phyloP scores from a whole-genome alignment of 805 yeast species.

The Hemisphaericaspora nanyangensis region DNA sequence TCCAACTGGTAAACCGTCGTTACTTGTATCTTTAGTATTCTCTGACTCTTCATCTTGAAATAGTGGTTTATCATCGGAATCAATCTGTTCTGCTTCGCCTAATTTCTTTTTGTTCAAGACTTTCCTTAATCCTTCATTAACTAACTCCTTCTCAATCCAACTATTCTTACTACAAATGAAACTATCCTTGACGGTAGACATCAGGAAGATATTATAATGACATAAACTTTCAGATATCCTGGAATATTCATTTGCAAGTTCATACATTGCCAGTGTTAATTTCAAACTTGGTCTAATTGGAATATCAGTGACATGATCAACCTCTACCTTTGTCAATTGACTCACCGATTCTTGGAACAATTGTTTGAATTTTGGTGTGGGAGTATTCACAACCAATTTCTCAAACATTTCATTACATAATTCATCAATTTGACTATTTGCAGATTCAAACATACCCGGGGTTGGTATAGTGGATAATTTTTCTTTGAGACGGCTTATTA shows the following conservation, averaged over 20 bases:
- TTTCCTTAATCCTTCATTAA: conserved; percentile 10
- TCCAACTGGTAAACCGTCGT: no score
- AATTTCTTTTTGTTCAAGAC: no score
- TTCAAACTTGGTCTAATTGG: conserved; percentile 8
- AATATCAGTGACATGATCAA: not conserved
- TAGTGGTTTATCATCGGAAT: no score
- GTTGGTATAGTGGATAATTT: not conserved
- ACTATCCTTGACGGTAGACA: conserved; percentile 6
- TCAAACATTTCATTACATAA: not conserved
- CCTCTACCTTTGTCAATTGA: not conserved
- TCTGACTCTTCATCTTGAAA: no score
- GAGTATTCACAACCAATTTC: conserved; percentile 1
- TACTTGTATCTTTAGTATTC: no score
- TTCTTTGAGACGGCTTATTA: not conserved
- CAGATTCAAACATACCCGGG: not conserved
- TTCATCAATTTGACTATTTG: not conserved
- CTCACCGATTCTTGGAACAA: conserved; percentile 1
- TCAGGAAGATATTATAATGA: not conserved
- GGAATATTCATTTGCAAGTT: not conserved
- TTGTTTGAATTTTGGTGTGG: not conserved
- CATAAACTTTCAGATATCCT: not conserved
- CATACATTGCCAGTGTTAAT: conserved; percentile 3
- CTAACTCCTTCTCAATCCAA: conserved; percentile 21
- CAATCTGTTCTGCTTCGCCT: no score
- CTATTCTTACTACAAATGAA: conserved; percentile 27